phyloP scores from a whole-genome alignment of 2,329 filamentous ascomycete genomes.

The Aspergillus quadrilineatus region DNA sequence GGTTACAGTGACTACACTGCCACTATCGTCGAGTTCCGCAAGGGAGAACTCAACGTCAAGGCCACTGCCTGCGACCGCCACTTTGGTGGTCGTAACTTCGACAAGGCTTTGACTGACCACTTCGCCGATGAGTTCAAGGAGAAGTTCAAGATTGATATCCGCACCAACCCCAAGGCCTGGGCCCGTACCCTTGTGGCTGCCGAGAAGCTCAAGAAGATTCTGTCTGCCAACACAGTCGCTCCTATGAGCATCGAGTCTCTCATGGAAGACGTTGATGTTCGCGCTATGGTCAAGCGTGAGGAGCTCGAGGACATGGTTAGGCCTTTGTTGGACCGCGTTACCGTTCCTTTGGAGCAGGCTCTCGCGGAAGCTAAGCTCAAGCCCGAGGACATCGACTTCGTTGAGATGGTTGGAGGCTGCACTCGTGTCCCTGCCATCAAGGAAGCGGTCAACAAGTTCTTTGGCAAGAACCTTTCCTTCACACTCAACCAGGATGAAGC shows the following conservation, averaged over 20 bases:
- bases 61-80: constrained; percentile 89
- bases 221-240: constrained; percentile 90
- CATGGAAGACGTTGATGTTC: constrained; percentile 96
- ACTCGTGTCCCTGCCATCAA: constrained; percentile 93
- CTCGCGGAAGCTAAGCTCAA: constrained; percentile 90
- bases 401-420: constrained; percentile 93
- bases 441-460: constrained; percentile 84
- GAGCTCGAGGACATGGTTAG: constrained; percentile 90
- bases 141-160: constrained; percentile 97
- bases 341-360: constrained; percentile 79
- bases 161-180: constrained; percentile 82
- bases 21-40: constrained; percentile 93
- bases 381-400: constrained; percentile 84
- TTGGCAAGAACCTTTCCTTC: constrained; percentile 88
- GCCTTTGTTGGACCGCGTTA: constrained; percentile 73
- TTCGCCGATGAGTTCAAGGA: constrained; percentile 94
- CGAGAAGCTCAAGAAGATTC: constrained; percentile 97
- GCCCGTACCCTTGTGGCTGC: constrained; percentile 83
- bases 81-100: constrained; percentile 96
- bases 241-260: constrained; percentile 96
- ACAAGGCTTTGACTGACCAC: constrained; percentile 91
- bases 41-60: constrained; percentile 94
- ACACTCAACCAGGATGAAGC: constrained; percentile 99
- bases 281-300: constrained; percentile 83
- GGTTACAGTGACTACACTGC: constrained; percentile 95